Base-by-base conservation (phyloP, 106 monocot genomes). In the Dendrobium huoshanense region DNA sequence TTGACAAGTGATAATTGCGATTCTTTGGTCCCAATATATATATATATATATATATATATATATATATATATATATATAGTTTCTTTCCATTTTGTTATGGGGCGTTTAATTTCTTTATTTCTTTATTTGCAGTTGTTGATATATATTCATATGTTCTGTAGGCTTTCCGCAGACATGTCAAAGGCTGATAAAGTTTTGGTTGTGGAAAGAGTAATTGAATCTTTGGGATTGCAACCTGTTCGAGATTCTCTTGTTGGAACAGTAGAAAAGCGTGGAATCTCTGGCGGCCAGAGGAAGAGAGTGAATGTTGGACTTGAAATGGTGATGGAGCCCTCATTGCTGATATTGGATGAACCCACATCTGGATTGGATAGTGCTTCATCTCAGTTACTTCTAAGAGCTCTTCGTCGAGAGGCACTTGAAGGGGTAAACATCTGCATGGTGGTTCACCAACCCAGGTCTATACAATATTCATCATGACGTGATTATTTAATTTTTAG, bases 381-480 rank as follows among this genome's bases (percentile, higher is more conserved):
- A 58, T 95, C 95, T 68, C 83, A 85, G 83, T 82, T 95, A 44
- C 92, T 95, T 82, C 61, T 95, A 17, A 91, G 85, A 82, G 90
- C 95, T 79, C 95, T 95, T 85, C 88, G 91, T 10, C 95, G 88
- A 80, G 95, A 95, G 79, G 95, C 95, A 70, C 84, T 92, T 73
- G 88, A 95, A 91, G 92, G 95, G 4, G 95, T 95, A 78, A 95
- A 89, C 64, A 88, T 95, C 20, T 87, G 86, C 70, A 80, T 86
- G 86, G 95, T 95, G 72, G 84, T 95, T 91, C 95, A 95, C 84
- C 95, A 95, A 82, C 95, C 95, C 49, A 95, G 95, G 95, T 95
- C 58, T 19, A n/a, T 58, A 17, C 58, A 58, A 19, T 58, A 19
- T 58, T 58, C 20, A 17, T 58, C 58, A 58, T 58, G 18, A n/a